These are phyloP conservation scores for Eucalyptus curtisii DNA, from an alignment of 345 rosid genomes.

Conservation along the genomic window DNA sequence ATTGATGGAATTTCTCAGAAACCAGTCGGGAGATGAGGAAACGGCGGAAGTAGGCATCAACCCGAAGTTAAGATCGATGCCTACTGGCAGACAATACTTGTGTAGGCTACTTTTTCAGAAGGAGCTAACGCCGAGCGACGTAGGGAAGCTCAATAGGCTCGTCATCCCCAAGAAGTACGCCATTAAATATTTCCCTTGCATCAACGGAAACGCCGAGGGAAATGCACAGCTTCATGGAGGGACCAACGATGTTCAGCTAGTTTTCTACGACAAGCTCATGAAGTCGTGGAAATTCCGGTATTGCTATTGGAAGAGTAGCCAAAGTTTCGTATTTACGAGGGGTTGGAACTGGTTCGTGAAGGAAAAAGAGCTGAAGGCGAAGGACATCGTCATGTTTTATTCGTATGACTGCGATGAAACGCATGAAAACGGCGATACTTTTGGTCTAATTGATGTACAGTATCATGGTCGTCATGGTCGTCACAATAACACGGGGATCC, in stretches of 20 bases:
- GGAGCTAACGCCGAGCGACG: constrained; percentile 87
- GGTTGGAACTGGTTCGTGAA: constrained; percentile 78
- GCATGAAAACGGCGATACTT: background rate
- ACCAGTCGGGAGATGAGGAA: background rate
- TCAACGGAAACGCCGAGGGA: background rate
- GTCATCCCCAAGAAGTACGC: constrained; percentile 83
- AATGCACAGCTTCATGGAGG: background rate
- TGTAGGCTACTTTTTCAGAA: constrained; percentile 51
- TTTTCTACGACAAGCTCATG: constrained; percentile 58
- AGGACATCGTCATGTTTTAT: constrained; percentile 36
- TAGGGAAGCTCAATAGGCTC: constrained; percentile 78
- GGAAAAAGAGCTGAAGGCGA: constrained; percentile 50
- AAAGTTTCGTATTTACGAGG: constrained; percentile 78
- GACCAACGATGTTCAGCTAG: constrained; percentile 26
- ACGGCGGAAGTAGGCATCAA: background rate
- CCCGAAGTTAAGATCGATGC: background rate
- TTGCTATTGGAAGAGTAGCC: constrained; percentile 91
- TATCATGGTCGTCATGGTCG: background rate
- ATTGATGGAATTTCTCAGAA: constrained; percentile 21
- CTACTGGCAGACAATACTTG: background rate
- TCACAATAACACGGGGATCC: background rate
- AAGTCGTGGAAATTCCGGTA: constrained; percentile 72
- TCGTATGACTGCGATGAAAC: constrained; percentile 6
- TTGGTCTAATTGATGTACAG: background rate
- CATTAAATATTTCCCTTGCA: constrained; percentile 33